Base-by-base conservation (phyloP, 352 stramenopile genomes). In the Phytopythium montanum region DNA sequence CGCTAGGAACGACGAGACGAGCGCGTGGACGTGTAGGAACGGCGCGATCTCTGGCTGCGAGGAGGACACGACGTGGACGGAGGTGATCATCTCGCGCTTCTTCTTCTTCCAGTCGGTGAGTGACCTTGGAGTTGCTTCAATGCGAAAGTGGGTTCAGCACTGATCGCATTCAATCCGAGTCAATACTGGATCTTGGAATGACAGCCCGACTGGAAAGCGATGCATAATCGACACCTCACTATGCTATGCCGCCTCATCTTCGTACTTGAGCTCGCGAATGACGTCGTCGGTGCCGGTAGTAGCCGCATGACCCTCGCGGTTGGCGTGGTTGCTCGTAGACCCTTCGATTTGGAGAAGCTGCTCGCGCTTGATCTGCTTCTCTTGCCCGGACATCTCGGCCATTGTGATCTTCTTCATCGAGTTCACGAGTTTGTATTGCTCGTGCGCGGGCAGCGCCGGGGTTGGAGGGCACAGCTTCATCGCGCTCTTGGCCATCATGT, bases 361-460 rank as follows among this genome's bases (percentile, higher is more conserved):
- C 23, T 58, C 52, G 10, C 52, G 14, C 14, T 50, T 49, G 6
- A 49, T 46, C 33, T 58, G 52, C 23, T 58, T 58, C 18, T 46
- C 52, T 23, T 19, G 21, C 12, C 57, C 68, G 0, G 66, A 78
- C 7, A 82, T 58, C 26, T 84, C 73, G 8, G 56, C 60, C 74
- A 87, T 81, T 2, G 74, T 73, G 12, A 76, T 68, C 34, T 87
- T 84, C 53, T 75, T 74, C 23, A 87, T 58, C 12, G 76, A 85
- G 16, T 70, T 65, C 8, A 83, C 68, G 9, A 87, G 72, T 28
- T 75, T 67, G 1, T 62, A 60, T 46, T 87, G 72, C 59, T 79
- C 66, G 8, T 82, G 62, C 6, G 65, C 49, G 26, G 68, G 65
- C 33, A 80, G 57, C 19, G 63, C 72, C 5, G 76, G 76, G 0